Conservation (phyloP, 2,329 filamentous ascomycete species). For the Leptographium wingfieldii region DNA sequence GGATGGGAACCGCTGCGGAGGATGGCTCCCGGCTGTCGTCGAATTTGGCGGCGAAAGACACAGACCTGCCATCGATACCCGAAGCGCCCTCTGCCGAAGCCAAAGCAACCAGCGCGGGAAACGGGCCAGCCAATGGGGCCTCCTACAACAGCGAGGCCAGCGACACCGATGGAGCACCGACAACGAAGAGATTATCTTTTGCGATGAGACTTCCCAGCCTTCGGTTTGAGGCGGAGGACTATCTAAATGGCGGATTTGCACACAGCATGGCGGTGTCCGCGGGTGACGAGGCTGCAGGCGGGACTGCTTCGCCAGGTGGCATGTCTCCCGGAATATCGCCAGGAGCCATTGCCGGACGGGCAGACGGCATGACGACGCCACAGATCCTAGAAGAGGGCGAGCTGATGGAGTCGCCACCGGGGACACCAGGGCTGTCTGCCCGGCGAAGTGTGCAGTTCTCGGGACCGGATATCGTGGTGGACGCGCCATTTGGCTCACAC, state of each 20-base stretch:
- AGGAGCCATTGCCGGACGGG: background rate
- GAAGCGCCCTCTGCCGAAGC: slow-evolving; percentile 2
- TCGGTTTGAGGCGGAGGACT: slow-evolving; percentile 20
- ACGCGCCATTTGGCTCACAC: slow-evolving; percentile 26
- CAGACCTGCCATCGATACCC: slow-evolving; percentile 11
- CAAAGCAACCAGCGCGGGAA: background rate
- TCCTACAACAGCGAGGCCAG: background rate
- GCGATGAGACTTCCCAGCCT: background rate
- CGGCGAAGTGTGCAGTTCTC: slow-evolving; percentile 63
- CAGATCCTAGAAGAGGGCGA: background rate
- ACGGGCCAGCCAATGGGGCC: background rate
- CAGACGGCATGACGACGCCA: background rate
- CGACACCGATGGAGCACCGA: background rate
- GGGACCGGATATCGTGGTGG: slow-evolving; percentile 36
- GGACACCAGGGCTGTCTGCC: slow-evolving; percentile 2
- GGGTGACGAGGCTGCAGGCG: background rate
- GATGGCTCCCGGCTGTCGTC: slow-evolving; percentile 2
- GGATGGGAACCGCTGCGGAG: background rate
- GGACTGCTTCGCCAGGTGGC: background rate
- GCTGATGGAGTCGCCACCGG: slow-evolving; percentile 3
- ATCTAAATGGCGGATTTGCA: slow-evolving; percentile 23
- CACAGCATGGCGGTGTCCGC: slow-evolving; percentile 14
- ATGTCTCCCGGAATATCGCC: background rate
- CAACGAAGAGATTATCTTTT: background rate
- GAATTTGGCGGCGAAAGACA: background rate